Percentiles rank a stretch among this genome's conserved stretches.
Evolutionary conservation across 1,139 yeast genomes (phyloP).

Genomic region (Kurtzmaniella quercitrusa): DNA sequence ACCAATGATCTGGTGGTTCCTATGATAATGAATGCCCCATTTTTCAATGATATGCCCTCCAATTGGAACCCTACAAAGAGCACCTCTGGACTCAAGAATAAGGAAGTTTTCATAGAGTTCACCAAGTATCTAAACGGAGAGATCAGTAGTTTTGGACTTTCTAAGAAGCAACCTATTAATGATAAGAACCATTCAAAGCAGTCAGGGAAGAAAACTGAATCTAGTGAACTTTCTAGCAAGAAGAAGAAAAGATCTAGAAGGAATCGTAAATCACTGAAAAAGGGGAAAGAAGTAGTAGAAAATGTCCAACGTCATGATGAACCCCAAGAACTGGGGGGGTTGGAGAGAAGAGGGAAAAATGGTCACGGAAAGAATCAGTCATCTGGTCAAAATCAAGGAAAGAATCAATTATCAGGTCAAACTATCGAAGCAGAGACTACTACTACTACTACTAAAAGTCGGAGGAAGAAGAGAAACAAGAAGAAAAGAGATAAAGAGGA

Average conservation of each 20-base stretch:
- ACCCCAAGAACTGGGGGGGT: too few relatives aligned
- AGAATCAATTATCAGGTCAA: background rate
- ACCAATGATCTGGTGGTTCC: slow-evolving; percentile 23
- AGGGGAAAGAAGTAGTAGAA: slow-evolving; percentile 1
- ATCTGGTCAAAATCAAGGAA: background rate
- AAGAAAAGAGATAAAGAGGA: background rate
- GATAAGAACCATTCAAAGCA: background rate
- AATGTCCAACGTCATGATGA: too few relatives aligned
- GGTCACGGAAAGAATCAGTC: background rate
- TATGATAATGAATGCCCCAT: slow-evolving; percentile 19
- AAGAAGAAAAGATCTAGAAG: slow-evolving; percentile 8
- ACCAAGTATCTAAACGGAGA: slow-evolving; percentile 3
- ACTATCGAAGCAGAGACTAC: slow-evolving; percentile 2
- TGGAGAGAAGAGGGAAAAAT: slow-evolving; percentile 2
- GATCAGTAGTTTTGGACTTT: background rate
- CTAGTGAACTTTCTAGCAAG: background rate
- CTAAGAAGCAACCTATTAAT: background rate
- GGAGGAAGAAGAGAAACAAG: slow-evolving; percentile 1
- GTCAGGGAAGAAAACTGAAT: slow-evolving; percentile 2
- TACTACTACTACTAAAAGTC: slow-evolving; percentile 1
- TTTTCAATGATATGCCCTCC: slow-evolving; percentile 20
- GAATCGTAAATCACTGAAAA: background rate
- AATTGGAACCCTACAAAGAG: background rate
- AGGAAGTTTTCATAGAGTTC: slow-evolving; percentile 1
- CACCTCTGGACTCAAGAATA: slow-evolving; percentile 1